Evolutionary conservation across 1,284 basidiomycete genomes (phyloP).

Genomic region (Melanopsichium pennsylvanicum): DNA sequence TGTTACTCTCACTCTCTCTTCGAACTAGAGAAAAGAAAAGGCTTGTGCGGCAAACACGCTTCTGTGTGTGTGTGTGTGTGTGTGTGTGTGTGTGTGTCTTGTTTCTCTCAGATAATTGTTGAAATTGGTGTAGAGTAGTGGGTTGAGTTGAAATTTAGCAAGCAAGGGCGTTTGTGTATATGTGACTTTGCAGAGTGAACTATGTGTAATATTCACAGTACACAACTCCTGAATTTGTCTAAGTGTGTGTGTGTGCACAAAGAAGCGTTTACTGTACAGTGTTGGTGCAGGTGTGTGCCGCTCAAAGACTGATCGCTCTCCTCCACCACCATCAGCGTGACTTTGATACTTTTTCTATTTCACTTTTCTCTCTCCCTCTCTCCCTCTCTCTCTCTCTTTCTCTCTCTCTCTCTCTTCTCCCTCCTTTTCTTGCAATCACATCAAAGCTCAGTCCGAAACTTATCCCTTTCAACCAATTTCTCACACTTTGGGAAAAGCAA

Average conservation of each 20-base stretch:
- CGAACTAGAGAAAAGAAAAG: neutral
- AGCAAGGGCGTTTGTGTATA: neutral
- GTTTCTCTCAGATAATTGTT: neutral
- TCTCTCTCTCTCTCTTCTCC: neutral
- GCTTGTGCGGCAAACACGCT: conserved; percentile 3
- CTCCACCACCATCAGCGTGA: conserved; percentile 2
- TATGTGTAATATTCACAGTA: neutral
- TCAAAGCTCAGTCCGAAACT: conserved; percentile 27
- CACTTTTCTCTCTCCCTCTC: conserved; percentile 1
- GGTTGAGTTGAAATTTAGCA: neutral
- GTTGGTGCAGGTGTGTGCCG: neutral
- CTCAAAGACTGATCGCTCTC: too few species aligned
- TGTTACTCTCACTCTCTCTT: too few species aligned
- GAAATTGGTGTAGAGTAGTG: neutral
- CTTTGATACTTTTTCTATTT: neutral
- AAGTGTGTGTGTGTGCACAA: too few species aligned
- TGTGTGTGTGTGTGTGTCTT: too few species aligned
- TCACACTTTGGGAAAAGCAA: conserved; percentile 1
- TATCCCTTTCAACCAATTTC: neutral
- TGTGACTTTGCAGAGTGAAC: neutral
- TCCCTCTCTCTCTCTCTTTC: neutral
- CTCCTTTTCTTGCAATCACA: conserved; percentile 4
- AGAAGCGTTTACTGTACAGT: too few species aligned
- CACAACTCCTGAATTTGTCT: neutral
- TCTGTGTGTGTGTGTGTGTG: neutral